Percentiles rank a stretch among this genome's conserved stretches.
These are phyloP conservation scores for Plasmodium berghei DNA, from an alignment of 169 alveolate species.

Conservation along the genomic window DNA sequence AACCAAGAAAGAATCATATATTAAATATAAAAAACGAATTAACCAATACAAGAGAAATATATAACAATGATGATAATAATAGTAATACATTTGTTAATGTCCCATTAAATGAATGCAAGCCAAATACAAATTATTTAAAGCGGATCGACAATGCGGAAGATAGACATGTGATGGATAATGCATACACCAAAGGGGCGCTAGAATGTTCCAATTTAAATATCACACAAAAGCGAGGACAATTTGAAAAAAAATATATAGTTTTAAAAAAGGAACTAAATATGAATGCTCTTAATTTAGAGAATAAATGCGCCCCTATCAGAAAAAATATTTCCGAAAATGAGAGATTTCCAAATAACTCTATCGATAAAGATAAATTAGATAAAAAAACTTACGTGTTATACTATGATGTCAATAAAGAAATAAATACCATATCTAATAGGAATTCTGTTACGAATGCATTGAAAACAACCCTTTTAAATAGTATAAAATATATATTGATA, in stretches of 20 bases:
- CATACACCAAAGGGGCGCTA: too few species aligned
- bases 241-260: neutral
- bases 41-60: constrained; percentile 13
- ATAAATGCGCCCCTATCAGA: neutral
- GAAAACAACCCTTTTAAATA: constrained; percentile 40
- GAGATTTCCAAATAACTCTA: neutral
- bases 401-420: constrained; percentile 55
- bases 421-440: constrained; percentile 43
- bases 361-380: neutral
- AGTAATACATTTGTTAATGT: neutral
- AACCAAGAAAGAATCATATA: constrained; percentile 4
- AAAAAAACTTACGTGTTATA: constrained; percentile 49
- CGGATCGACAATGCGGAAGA: neutral
- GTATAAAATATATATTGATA: constrained; percentile 7
- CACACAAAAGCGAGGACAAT: too few species aligned
- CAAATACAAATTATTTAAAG: neutral
- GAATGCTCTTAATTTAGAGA: constrained; percentile 57
- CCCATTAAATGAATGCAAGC: constrained; percentile 3
- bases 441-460: constrained; percentile 61
- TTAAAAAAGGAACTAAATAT: constrained; percentile 10
- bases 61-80: neutral
- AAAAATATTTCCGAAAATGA: constrained; percentile 16
- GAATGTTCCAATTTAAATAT: too few species aligned
- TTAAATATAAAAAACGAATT: neutral
- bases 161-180: too few species aligned